phyloP scores from a whole-genome alignment of 179 eudicot genomes.

The Amaranthus tricolor region DNA sequence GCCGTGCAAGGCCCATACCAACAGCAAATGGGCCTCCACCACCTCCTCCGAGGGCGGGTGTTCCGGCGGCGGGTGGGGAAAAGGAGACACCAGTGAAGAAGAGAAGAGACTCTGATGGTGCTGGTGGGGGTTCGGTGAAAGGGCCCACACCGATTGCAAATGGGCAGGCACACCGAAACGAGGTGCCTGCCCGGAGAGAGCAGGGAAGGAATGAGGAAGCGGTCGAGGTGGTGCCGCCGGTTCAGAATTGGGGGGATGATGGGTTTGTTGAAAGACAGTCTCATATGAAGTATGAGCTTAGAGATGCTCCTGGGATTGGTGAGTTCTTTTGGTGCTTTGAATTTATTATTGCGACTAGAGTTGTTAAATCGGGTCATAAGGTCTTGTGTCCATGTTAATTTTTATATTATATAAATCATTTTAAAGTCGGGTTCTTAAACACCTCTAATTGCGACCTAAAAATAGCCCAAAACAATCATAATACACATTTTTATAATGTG shows the following conservation, averaged over 20 bases:
- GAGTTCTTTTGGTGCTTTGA: constrained; percentile 21
- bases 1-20: constrained; percentile 40
- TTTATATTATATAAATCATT: too few relatives aligned
- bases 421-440: too few relatives aligned
- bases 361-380: too few relatives aligned
- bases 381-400: too few relatives aligned
- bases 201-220: constrained; percentile 43
- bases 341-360: too few relatives aligned
- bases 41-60: constrained; percentile 6
- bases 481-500: too few relatives aligned
- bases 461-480: too few relatives aligned
- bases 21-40: constrained; percentile 13
- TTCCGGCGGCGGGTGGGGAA: constrained; percentile 20
- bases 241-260: constrained; percentile 60
- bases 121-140: constrained; percentile 29
- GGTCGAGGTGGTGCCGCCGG: constrained; percentile 44
- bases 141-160: constrained; percentile 19
- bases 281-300: constrained; percentile 87
- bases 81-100: constrained; percentile 45
- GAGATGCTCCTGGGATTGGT: constrained; percentile 93
- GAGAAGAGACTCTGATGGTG: constrained; percentile 53
- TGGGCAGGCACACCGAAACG: constrained; percentile 22
- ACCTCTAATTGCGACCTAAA: too few relatives aligned
- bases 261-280: constrained; percentile 59
- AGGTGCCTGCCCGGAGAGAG: constrained; percentile 32